These are phyloP conservation scores for Trichoderma sp. DNA, from an alignment of 2,329 filamentous ascomycete species.

Conservation along the genomic window DNA sequence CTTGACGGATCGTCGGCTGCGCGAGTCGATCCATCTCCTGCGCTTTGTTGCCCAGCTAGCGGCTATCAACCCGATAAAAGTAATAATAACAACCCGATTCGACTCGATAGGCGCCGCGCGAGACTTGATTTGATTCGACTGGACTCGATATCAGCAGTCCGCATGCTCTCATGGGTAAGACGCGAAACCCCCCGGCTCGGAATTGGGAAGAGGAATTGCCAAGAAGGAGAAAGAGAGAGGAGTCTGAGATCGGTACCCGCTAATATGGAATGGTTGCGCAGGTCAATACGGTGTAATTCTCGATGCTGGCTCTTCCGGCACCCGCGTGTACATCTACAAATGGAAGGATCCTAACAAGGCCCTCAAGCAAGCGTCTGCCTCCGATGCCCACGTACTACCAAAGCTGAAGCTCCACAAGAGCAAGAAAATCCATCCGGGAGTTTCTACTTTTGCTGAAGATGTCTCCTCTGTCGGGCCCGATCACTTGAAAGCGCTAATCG, in stretches of 20 bases:
- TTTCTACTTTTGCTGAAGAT: constrained; percentile 83
- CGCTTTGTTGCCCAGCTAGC: background rate
- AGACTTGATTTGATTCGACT: background rate
- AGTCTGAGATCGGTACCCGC: background rate
- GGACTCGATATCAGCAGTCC: background rate
- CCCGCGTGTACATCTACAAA: constrained; percentile 88
- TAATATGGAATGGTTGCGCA: constrained; percentile 28
- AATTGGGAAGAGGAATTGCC: background rate
- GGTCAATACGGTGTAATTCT: constrained; percentile 88
- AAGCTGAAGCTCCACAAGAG: constrained; percentile 81
- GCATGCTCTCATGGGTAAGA: constrained; percentile 15
- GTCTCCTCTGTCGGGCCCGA: constrained; percentile 75
- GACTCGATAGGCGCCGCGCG: background rate
- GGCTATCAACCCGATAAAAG: background rate
- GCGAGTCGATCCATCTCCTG: background rate
- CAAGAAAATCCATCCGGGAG: constrained; percentile 89
- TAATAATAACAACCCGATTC: background rate
- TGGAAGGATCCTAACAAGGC: constrained; percentile 79
- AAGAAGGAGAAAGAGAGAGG: background rate
- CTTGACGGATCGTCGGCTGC: background rate
- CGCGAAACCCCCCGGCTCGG: background rate
- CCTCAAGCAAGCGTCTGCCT: constrained; percentile 46
- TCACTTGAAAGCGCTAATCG: constrained; percentile 74
- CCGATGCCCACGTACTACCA: constrained; percentile 64
- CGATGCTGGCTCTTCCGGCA: constrained; percentile 96